Evolutionary conservation across 75 land plant species (phyloP).

Genomic region (Gnetum montanum): DNA sequence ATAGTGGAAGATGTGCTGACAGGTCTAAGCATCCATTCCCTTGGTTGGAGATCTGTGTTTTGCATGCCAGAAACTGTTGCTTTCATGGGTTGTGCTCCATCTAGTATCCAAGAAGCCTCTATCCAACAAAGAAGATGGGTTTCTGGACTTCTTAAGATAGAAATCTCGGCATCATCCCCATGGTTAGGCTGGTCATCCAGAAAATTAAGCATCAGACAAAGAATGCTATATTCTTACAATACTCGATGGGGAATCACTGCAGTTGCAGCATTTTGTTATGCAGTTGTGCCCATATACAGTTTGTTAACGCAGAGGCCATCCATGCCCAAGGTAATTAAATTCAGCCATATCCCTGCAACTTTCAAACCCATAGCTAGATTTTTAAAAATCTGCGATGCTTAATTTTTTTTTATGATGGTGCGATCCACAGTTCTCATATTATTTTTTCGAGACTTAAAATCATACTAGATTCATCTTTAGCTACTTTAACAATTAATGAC

Average conservation of each 20-base stretch:
- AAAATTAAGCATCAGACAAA: not conserved
- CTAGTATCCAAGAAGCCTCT: conserved; percentile 14
- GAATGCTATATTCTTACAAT: not conserved
- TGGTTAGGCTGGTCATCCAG: not conserved
- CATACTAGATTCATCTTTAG: too few species aligned
- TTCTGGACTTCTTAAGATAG: not conserved
- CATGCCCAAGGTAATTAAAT: conserved; percentile 18
- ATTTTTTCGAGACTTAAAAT: not conserved
- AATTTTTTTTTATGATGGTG: too few species aligned
- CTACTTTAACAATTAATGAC: not conserved
- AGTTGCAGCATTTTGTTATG: conserved; percentile 3
- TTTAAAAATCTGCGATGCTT: not conserved
- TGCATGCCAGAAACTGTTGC: conserved; percentile 13
- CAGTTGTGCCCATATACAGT: conserved; percentile 14
- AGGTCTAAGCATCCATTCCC: conserved; percentile 18
- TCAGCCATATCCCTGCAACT: not conserved
- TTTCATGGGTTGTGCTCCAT: conserved; percentile 19
- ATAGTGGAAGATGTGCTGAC: conserved; percentile 29
- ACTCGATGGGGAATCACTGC: too few species aligned
- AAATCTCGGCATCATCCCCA: not conserved
- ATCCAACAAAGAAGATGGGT: conserved; percentile 7
- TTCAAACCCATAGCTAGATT: not conserved
- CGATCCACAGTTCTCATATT: too few species aligned
- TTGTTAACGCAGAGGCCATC: conserved; percentile 11
- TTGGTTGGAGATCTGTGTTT: conserved; percentile 31